Base-by-base conservation (phyloP, 257 asterid species). In the Solanum chmielewskii region DNA sequence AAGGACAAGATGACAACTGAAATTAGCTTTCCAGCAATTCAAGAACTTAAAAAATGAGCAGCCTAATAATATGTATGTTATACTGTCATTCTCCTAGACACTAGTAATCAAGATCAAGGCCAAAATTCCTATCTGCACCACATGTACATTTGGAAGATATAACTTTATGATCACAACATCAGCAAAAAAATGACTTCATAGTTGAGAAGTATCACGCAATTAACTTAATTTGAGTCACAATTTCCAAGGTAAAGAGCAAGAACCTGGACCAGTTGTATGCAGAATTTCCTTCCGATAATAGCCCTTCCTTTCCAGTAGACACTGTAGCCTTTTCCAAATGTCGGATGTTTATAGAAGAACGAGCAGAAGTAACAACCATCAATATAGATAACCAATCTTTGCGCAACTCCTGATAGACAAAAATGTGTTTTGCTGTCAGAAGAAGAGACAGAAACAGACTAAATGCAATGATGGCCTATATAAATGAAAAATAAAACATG, bases 211-310 rank as follows among this genome's bases (percentile, higher is more conserved):
- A 69, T 41, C 70, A 74, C 81, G 78, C 31, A 86, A 84, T 83
- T 20, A 83, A 31, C 76, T 88, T 52, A 85, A 86, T 81, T 70
- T 33, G 71, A 83, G 69, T 18, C 69, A 81, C 44, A 18, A 18
- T 47, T 5, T 47, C 25, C 69, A 29, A 81, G 85, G 85, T 81
- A 49, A 29, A 71, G 23, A 47, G 69, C 20, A 18, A 86, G 91
- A 86, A 97, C 99, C 99, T 94, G 88, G 99, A 97, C 99, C 99
- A 97, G 93, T 95, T 96, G 91, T 96, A 94, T 83, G 99, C 97
- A 89, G 98, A 91, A 93, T 96, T 97, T 88, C 99, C 99, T 94
- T 97, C 99, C 27, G 99, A 96, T 68, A 97, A 90, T 85, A 96
- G 89, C 39, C 99, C 99, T 92, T 96, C 99, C 93, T 97, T 97